Base-by-base conservation (phyloP, 495 filamentous ascomycete genomes). In the Astrothelium macrocarpum region DNA sequence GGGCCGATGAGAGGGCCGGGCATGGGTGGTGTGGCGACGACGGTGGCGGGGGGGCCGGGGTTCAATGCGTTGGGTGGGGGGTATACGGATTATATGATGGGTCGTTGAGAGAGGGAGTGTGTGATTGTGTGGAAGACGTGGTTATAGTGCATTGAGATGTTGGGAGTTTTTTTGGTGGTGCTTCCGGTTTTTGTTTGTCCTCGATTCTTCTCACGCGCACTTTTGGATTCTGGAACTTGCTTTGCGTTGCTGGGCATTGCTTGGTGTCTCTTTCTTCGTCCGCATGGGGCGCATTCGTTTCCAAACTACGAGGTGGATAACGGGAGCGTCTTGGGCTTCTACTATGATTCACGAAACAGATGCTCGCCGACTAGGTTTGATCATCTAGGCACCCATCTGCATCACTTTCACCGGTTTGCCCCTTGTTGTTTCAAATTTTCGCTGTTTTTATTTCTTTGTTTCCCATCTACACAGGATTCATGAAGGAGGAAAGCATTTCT, bases 21-120 rank as follows among this genome's bases (percentile, higher is more conserved):
- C 3, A 32, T 32, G 25, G 29, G 42, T 7, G 45, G 62, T n/a
- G 32, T 32, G 34, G 62, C 42, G 18, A 53, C 45, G 12, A 63
- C 28, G 18, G 43, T 31, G 29, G 32, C 46, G 10, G 62, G 32
- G 2, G 62, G 62, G 9, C 43, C 29, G 14, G 46, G 31, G 16
- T 56, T 36, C 20, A 53, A 36, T 23, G 26, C 29, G 16, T 39
- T 56, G 45, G 62, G 62, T 29, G 62, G 23, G 18, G 36, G 60
- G 5, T 59, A 62, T 53, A 45, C 45, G 5, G 62, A 63, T 23
- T 63, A 63, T 31, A 63, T 63, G 62, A 58, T 59, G 45, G 62
- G 62, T 29, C 49, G 49, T 29, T 56, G 25, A 56, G 34, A 39
- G 45, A 16, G 45, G 20, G n/a, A 23, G 20, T 23, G 5, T 14